Base-by-base conservation (phyloP, 495 filamentous ascomycete species). In the Pyrenopolyporus hunteri region DNA sequence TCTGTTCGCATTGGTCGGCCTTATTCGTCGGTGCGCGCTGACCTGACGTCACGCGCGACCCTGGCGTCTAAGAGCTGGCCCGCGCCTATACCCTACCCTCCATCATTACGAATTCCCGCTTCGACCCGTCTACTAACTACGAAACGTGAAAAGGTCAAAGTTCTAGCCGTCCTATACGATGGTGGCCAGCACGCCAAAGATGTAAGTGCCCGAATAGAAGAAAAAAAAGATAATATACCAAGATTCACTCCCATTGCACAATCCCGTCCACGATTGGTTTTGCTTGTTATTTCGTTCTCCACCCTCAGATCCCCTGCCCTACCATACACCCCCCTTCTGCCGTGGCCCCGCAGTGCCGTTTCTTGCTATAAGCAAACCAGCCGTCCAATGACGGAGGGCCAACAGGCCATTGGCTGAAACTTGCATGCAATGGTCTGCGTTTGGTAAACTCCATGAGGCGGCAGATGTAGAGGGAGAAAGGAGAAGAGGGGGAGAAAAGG, bases 141-240 rank as follows among this genome's bases (percentile, higher is more conserved):
- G 37, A 45, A 59, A 65, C 78, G 74, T 72, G 74, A 80, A 81
- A 74, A 82, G 79, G 79, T 82, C 73, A 84, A 84, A 70, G 81
- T 84, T 60, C 76, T 84, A 49, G 61, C 75, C 54, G 78, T 83
- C 48, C 72, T 84, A 50, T 84, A 84, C 72, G 82, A 84, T 61
- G 82, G 82, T 46, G 74, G 77, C 62, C 66, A 75, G 66, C 78
- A 81, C 68, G 79, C 77, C 61, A 52, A 80, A 59, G 62, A 84
- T 67, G 81, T 83, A 66, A 70, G 77, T 64, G 0, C 42, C 16
- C 14, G 53, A 29, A 11, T 16, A 36, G 6, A 42, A 16, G 29
- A 25, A 22, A 36, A 40, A 37, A 20, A 26, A 10, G 11, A n/a
- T 9, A 32, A 49, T 10, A 47, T 10, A 31, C 17, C 6, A 5